These are phyloP conservation scores for Aquilaria sinensis DNA, from an alignment of 345 rosid species.

Conservation along the genomic window DNA sequence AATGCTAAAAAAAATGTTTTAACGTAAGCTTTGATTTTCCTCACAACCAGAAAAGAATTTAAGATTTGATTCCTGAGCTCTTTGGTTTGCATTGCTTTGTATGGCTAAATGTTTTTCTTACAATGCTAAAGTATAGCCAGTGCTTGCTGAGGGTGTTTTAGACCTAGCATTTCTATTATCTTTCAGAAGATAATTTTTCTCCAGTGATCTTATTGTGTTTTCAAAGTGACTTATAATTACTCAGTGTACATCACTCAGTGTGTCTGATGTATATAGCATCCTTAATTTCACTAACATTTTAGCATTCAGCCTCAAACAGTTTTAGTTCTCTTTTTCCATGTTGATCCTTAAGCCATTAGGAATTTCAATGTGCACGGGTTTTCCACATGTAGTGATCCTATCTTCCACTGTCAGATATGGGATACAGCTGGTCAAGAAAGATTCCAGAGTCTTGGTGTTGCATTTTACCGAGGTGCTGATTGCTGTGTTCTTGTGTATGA, in stretches of 20 bases:
- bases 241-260: background rate
- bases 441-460: conserved; percentile 90
- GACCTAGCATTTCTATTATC: too few relatives aligned
- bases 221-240: background rate
- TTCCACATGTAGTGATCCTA: background rate
- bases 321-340: background rate
- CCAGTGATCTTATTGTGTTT: too few relatives aligned
- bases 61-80: too few relatives aligned
- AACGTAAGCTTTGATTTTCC: too few relatives aligned
- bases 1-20: too few relatives aligned
- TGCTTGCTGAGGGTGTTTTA: too few relatives aligned
- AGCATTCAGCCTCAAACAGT: background rate
- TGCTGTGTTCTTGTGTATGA: conserved; percentile 92
- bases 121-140: too few relatives aligned
- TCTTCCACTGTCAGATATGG: conserved; percentile 51
- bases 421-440: conserved; percentile 95
- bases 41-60: too few relatives aligned
- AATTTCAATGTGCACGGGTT: too few relatives aligned
- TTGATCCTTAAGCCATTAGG: background rate
- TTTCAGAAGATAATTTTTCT: too few relatives aligned
- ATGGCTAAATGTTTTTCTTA: too few relatives aligned
- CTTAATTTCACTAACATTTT: conserved; percentile 1
- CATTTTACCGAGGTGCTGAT: conserved; percentile 90
- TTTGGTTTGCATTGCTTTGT: too few relatives aligned
- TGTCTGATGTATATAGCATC: background rate